phyloP scores from a whole-genome alignment of 768 basidiomycete genomes.

The Termitomyces eurrhizus region DNA sequence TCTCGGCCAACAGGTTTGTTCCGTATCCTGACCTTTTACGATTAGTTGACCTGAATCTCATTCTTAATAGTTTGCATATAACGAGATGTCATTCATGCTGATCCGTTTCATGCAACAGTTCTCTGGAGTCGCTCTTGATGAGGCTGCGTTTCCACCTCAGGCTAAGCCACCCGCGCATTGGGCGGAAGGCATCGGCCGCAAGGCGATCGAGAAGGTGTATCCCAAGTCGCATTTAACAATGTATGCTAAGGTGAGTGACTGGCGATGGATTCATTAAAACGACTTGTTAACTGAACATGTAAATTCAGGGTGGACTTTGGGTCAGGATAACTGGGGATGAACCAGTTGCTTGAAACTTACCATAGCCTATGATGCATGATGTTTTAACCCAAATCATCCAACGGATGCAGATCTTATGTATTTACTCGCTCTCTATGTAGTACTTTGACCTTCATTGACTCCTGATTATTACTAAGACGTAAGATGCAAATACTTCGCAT shows the following conservation, averaged over 20 bases:
- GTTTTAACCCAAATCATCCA: not conserved
- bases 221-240: conserved; percentile 54
- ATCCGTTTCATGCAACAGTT: conserved; percentile 60
- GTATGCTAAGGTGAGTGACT: conserved; percentile 38
- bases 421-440: not conserved
- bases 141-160: conserved; percentile 41
- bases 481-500: no score
- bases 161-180: conserved; percentile 44
- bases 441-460: no score
- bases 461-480: no score
- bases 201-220: conserved; percentile 44
- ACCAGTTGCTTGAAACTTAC: not conserved
- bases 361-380: not conserved
- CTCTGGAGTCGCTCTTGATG: conserved; percentile 41
- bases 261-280: no score
- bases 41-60: not conserved
- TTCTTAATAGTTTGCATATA: conserved; percentile 45
- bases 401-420: not conserved
- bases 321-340: not conserved
- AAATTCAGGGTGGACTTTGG: not conserved
- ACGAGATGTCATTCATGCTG: conserved; percentile 61
- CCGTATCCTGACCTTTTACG: not conserved
- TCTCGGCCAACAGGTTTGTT: conserved; percentile 49
- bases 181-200: conserved; percentile 40
- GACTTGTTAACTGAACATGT: not conserved